A percentile compares a stretch with the other conserved stretches of the same genome.
Conservation (phyloP, 2,329 filamentous ascomycete species). For the Alternaria arborescens region DNA sequence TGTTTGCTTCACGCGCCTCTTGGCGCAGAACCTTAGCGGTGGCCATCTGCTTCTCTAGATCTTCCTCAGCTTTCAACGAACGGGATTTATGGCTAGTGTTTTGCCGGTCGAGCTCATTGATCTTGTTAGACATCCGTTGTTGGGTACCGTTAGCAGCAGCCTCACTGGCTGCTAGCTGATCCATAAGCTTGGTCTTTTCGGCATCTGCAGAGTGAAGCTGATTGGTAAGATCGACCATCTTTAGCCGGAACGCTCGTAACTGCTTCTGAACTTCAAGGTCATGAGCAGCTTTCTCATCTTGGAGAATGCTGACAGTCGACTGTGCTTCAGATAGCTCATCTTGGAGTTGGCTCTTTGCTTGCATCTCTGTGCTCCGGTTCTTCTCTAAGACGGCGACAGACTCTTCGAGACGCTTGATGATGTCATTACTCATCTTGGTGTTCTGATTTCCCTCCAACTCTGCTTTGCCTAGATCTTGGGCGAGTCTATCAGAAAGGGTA, state of each 20-base stretch:
- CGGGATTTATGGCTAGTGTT: neutral
- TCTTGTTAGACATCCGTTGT: neutral
- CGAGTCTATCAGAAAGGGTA: neutral
- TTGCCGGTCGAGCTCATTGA: neutral
- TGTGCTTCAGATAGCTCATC: neutral
- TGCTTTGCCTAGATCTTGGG: neutral
- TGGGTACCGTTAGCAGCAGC: neutral
- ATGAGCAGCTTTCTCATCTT: neutral
- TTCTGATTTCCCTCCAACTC: neutral
- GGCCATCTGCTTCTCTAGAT: neutral
- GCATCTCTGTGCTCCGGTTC: neutral
- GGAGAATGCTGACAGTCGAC: neutral
- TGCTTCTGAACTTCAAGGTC: neutral
- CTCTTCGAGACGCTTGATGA: neutral
- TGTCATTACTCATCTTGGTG: neutral
- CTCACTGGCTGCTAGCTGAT: neutral
- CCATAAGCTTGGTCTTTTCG: neutral
- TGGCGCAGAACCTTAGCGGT: neutral
- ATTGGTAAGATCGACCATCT: neutral
- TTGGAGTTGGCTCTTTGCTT: neutral
- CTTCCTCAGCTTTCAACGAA: neutral
- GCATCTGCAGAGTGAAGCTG: neutral
- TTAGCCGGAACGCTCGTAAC: neutral
- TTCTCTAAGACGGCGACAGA: neutral
- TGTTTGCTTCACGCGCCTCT: neutral